Base-by-base conservation (phyloP, 352 stramenopile genomes). In the Globisporangium takayamanum region DNA sequence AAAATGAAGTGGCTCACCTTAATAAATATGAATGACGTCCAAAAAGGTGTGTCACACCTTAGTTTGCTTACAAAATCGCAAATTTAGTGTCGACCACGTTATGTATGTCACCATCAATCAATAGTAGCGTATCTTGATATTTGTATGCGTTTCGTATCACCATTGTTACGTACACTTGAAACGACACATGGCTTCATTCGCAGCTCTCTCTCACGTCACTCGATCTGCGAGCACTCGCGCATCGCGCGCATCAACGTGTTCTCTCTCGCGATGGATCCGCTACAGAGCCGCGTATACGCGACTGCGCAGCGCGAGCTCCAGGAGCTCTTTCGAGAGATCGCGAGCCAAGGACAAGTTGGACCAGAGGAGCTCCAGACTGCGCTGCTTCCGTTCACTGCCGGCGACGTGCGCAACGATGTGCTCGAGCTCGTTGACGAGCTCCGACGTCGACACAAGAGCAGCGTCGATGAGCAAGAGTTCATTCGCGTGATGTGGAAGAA, bases 391-490 rank as follows among this genome's bases (percentile, higher is more conserved):
- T 84, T 82, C 52, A 83, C 80, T 5, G 80, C 76, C 18, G 80
- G 80, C 33, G 80, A 85, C 54, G 78, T 68, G 49, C 70, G 65
- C 61, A 63, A 67, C 22, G 78, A 88, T 57, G 62, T 90, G 15
- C 54, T 77, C 50, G 67, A 74, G 55, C 66, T 90, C 33, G 66
- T 88, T 25, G 63, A 73, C 3, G 80, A 88, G 20, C 70, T 90
- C 50, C 60, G 50, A 41, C 72, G 63, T 46, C 75, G 72, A 12
- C 57, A 45, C 2, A 58, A 48, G 20, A 49, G 60, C n/a, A 67
- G 63, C 26, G 63, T 90, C 3, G 72, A 86, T 51, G 77, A 90
- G 49, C 56, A 70, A 8, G 76, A 87, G 50, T 90, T 90, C 58
- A 63, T 87, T 15, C 78, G 73, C 25, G 63, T 81, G 20, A 58